Evolutionary conservation across 2,329 filamentous ascomycete species (phyloP), one percentile per base, ranked within the genome.

Genomic region (Coniochaeta ligniaria): DNA sequence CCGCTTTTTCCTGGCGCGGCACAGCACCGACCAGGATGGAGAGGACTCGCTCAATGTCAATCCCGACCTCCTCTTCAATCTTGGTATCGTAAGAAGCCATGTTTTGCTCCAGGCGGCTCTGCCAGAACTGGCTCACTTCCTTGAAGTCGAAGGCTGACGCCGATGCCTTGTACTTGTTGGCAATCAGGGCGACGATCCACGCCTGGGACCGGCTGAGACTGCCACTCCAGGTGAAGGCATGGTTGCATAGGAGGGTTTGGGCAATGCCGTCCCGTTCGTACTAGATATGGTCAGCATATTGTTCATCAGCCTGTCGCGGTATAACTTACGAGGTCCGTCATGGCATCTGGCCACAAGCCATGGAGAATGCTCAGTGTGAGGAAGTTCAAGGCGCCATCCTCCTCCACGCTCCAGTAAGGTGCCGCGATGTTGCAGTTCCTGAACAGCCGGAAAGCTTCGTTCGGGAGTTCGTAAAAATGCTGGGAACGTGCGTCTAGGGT

Each of bases 131-230:
- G 9, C 66, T 52, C 0, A 65, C 62, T 1, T 52, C 55, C 35
- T 62, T 65, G 52, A 69, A 59, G 60, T 65, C 65, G 16, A 62
- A 60, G 8, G 64, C 62, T 16, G 62, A 59, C 6, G 63, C 61
- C 1, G 61, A 63, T 22, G 60, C 68, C 36, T 73, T 73, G 66
- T 76, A 74, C 63, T 80, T 81, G 66, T 81, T 81, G 57, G 76
- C 72, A 31, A 81, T 65, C 3, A 76, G 70, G 2, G 74, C 72
- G 12, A 80, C 67, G 12, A 80, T 74, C 8, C 68, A 66, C 17
- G 54, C 54, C 28, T 57, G 54, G 7, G 12, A 11, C 22, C 38
- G n/a, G n/a, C 54, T 57, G 54, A 38, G 17, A 24, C 20, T 38
- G 20, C 3, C 31, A 35, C 20, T 35, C 54, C 33, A 12, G n/a